Conservation (phyloP, 2,329 filamentous ascomycete genomes). For the Cercospora janseana region DNA sequence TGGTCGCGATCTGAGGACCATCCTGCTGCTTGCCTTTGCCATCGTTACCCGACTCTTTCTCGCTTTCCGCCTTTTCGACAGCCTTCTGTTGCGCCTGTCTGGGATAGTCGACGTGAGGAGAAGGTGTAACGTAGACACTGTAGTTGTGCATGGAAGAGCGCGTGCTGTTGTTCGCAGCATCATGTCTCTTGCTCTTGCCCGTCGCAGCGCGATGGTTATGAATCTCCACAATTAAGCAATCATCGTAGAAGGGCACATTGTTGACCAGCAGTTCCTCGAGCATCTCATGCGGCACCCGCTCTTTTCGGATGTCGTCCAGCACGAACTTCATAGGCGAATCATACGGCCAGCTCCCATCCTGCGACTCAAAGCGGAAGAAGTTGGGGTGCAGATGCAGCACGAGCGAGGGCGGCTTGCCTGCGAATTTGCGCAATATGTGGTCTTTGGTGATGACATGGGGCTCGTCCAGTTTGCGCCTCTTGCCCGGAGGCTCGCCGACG, state of each 20-base stretch:
- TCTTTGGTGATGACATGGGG: constrained; percentile 63
- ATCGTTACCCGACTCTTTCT: constrained; percentile 45
- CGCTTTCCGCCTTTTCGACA: constrained; percentile 45
- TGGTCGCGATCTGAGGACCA: constrained; percentile 65
- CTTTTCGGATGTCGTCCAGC: constrained; percentile 71
- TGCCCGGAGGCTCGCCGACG: constrained; percentile 27
- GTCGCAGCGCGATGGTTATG: constrained; percentile 74
- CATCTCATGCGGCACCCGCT: constrained; percentile 86
- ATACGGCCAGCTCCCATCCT: constrained; percentile 89
- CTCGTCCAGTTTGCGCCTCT: constrained; percentile 35
- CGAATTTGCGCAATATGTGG: constrained; percentile 81
- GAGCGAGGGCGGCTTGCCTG: constrained; percentile 71
- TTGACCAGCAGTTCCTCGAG: constrained; percentile 70
- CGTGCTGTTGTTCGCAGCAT: constrained; percentile 53
- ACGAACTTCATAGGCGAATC: constrained; percentile 84
- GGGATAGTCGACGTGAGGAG: constrained; percentile 74
- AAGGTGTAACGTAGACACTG: constrained; percentile 85
- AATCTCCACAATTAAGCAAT: constrained; percentile 90
- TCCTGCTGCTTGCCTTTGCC: constrained; percentile 29
- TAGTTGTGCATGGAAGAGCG: constrained; percentile 90
- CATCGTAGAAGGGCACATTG: constrained; percentile 84
- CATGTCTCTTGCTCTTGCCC: constrained; percentile 47
- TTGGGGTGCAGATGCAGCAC: constrained; percentile 80
- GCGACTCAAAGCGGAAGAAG: constrained; percentile 89
- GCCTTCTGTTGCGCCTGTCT: constrained; percentile 36